phyloP scores from a whole-genome alignment of 345 rosid genomes.

The Pistacia vera region DNA sequence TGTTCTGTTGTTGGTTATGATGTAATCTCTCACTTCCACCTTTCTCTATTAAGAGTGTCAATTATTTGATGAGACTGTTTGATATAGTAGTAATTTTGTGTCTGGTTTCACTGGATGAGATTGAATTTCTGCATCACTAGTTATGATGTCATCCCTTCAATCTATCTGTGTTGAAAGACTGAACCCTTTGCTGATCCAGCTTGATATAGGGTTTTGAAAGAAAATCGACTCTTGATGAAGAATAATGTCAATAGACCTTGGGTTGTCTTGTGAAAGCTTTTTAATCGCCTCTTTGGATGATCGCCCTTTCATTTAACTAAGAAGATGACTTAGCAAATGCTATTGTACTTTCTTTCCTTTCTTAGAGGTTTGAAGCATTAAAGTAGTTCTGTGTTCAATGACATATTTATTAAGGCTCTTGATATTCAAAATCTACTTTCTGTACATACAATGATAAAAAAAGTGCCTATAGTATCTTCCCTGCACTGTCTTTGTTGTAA shows the following conservation, averaged over 20 bases:
- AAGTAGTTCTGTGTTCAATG: background rate
- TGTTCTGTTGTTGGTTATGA: conserved; percentile 80
- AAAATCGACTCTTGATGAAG: background rate
- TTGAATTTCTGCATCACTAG: background rate
- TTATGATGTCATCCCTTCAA: background rate
- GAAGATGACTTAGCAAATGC: background rate
- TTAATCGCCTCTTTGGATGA: background rate
- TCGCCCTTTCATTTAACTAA: too few species aligned
- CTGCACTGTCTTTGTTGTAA: background rate
- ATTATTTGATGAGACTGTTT: conserved; percentile 5
- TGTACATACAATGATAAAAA: background rate
- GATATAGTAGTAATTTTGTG: background rate
- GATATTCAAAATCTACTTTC: background rate
- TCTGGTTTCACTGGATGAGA: conserved; percentile 1
- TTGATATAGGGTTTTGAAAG: background rate
- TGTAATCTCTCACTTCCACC: conserved; percentile 49
- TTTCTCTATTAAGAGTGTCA: conserved; percentile 1
- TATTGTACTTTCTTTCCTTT: too few species aligned
- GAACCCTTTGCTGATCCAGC: background rate
- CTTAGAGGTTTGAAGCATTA: background rate
- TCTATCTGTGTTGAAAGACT: background rate
- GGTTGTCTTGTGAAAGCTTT: background rate
- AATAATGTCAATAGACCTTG: background rate
- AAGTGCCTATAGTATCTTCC: background rate
- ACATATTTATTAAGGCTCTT: background rate